Percentiles rank a stretch among this genome's conserved stretches.
Evolutionary conservation across 2,329 filamentous ascomycete species (phyloP).

Genomic region (Trematosphaeria pertusa): DNA sequence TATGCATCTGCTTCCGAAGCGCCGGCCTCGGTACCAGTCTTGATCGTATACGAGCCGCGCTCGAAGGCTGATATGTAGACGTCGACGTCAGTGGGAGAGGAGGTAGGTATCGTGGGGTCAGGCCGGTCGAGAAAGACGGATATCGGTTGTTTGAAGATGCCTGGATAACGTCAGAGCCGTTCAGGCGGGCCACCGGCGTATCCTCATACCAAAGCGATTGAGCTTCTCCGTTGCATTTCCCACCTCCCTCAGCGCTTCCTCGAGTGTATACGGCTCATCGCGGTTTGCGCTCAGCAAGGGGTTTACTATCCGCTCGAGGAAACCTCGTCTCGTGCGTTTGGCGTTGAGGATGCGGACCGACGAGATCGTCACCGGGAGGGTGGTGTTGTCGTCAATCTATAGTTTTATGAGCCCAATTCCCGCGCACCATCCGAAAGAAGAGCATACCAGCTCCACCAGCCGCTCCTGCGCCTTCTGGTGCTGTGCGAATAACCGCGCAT

Average conservation of each 20-base stretch:
- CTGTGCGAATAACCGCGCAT: slow-evolving; percentile 64
- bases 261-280: slow-evolving; percentile 75
- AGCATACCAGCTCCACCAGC: slow-evolving; percentile 68
- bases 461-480: slow-evolving; percentile 69
- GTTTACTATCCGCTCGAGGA: slow-evolving; percentile 81
- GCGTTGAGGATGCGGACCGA: slow-evolving; percentile 85
- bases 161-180: slow-evolving; percentile 54
- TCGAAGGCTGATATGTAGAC: slow-evolving; percentile 81
- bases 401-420: slow-evolving; percentile 6
- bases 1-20: slow-evolving; percentile 95
- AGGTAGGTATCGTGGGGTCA: slow-evolving; percentile 70
- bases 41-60: slow-evolving; percentile 82
- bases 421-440: slow-evolving; percentile 1
- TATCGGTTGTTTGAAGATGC: slow-evolving; percentile 86
- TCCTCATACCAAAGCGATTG: slow-evolving; percentile 73
- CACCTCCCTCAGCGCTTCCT: slow-evolving; percentile 75
- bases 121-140: slow-evolving; percentile 83
- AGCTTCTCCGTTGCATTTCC: slow-evolving; percentile 76
- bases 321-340: slow-evolving; percentile 79
- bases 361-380: slow-evolving; percentile 85
- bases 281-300: slow-evolving; percentile 76
- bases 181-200: slow-evolving; percentile 5
- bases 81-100: slow-evolving; percentile 78
- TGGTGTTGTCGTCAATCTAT: slow-evolving; percentile 81
- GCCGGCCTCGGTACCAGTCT: slow-evolving; percentile 93